A percentile compares a stretch with the other conserved stretches of the same genome.
phyloP scores from a whole-genome alignment of 1,284 basidiomycete genomes.

The Fomitopsis palustris region DNA sequence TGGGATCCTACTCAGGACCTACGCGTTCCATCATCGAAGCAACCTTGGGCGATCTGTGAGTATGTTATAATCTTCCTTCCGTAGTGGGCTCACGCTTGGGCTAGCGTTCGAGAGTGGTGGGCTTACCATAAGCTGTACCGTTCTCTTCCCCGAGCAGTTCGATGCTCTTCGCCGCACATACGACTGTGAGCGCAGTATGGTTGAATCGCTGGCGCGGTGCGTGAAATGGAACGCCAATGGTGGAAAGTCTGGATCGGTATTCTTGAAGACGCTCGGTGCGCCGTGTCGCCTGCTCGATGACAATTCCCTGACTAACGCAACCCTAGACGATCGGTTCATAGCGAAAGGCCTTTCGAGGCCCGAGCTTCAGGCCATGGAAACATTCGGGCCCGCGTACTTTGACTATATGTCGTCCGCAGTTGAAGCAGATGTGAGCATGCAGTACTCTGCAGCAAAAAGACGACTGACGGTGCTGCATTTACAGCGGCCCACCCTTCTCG shows the following conservation, averaged over 20 bases:
- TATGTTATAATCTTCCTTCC: conserved; percentile 5
- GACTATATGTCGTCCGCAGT: conserved; percentile 93
- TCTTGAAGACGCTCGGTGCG: conserved; percentile 90
- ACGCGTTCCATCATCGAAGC: conserved; percentile 70
- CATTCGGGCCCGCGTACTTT: conserved; percentile 97
- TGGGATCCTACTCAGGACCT: conserved; percentile 75
- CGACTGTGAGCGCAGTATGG: conserved; percentile 90
- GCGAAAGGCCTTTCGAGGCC: conserved; percentile 93
- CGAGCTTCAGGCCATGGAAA: conserved; percentile 94
- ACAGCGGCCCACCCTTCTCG: conserved; percentile 91
- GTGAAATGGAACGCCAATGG: conserved; percentile 96
- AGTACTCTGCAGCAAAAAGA: not conserved
- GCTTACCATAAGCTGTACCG: conserved; percentile 93
- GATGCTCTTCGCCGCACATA: conserved; percentile 91
- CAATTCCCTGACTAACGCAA: conserved; percentile 5
- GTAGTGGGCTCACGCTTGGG: conserved; percentile 10
- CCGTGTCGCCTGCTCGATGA: conserved; percentile 1
- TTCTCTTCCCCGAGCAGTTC: conserved; percentile 97
- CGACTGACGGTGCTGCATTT: conserved; percentile 8
- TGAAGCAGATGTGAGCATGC: conserved; percentile 61
- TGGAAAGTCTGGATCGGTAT: conserved; percentile 96
- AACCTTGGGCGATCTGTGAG: conserved; percentile 78
- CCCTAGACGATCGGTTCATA: conserved; percentile 92
- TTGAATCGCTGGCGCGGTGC: conserved; percentile 92
- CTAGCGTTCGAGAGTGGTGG: conserved; percentile 87